Evolutionary conservation across 768 basidiomycete genomes (phyloP).

Genomic region (Phlebiopsis flavidoalba): DNA sequence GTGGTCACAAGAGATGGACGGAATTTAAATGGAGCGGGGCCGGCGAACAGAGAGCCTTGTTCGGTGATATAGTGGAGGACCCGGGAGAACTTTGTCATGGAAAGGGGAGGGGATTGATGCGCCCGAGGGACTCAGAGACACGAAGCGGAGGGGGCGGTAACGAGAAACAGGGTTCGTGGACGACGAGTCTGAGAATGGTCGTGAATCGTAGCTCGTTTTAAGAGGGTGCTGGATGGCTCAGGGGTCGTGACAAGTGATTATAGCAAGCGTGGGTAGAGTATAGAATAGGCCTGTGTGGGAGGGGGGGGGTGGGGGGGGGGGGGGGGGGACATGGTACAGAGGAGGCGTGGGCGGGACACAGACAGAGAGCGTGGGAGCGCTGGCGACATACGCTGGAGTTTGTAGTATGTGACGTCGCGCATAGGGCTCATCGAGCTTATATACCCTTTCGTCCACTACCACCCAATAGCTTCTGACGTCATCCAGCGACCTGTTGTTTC

Average conservation of each 20-base stretch:
- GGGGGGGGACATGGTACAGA: not conserved
- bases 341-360: not conserved
- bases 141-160: not conserved
- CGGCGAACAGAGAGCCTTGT: not conserved
- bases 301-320: no score
- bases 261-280: not conserved
- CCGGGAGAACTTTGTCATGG: no score
- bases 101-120: no score
- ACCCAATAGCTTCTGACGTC: conserved; percentile 1
- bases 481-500: no score
- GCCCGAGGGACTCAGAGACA: no score
- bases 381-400: no score
- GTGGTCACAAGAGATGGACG: not conserved
- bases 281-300: not conserved
- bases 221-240: no score
- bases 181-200: not conserved
- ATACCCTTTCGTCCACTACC: conserved; percentile 8
- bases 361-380: no score
- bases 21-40: not conserved
- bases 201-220: not conserved
- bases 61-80: not conserved
- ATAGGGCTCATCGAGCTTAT: conserved; percentile 1
- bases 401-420: not conserved
- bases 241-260: not conserved
- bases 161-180: not conserved